Base-by-base conservation (phyloP, 768 basidiomycete genomes). In the Termitomyces titanicus region DNA sequence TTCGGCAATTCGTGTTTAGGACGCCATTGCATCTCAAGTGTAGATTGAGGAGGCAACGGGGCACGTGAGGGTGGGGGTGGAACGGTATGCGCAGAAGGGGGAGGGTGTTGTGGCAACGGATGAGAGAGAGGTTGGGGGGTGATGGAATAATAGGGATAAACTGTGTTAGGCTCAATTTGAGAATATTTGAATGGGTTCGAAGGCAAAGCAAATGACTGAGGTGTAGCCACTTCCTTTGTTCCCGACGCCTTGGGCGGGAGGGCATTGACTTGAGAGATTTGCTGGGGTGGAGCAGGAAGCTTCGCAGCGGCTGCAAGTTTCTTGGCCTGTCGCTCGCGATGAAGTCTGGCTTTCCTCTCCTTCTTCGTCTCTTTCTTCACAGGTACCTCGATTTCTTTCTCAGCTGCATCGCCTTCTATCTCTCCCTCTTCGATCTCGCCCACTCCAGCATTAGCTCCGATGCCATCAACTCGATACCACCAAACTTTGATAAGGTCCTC, bases 371-470 rank as follows among this genome's bases (percentile, higher is more conserved):
- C 68, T 56, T 65, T 69, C 57, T 63, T 67, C 31, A 61, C 57
- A 9, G 58, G 61, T 10, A 56, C 54, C 40, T 59, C 61, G 24
- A 61, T 47, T 20, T 60, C 63, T 37, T 57, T 47, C 49, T 67
- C 70, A 22, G 53, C 69, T 31, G 60, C 68, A 49, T 76, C 76
- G 3, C 69, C 77, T 49, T 76, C 75, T 47, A 79, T 79, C 59
- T 79, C 79, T 2, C 77, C 79, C 57, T 79, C 77, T 58, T 79
- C 79, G 17, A 79, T 72, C 62, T 80, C 79, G 5, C 74, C 73
- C 5, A 74, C 75, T 3, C 73, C 71, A 5, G 68, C 64, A 45
- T 67, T 69, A n/a, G 72, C 73, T 44, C 72, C 73, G 9, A 73
- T 64, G 1, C 73, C 73, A 42, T 73, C 72, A 18, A 73, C 70